Evolutionary conservation across 257 asterid genomes (phyloP).

Genomic region (Henckelia pumila): DNA sequence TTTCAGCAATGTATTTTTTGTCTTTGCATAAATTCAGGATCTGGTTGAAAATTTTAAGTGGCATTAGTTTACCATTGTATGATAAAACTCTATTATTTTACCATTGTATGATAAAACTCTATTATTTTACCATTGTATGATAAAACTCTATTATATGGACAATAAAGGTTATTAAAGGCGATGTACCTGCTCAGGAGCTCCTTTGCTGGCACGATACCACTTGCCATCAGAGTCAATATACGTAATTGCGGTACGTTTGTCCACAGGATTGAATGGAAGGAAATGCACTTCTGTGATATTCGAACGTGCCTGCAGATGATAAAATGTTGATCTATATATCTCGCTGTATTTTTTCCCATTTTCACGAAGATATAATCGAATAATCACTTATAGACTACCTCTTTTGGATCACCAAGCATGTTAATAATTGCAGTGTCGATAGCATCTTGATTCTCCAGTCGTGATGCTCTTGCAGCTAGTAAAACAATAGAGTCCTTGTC

Average conservation of each 20-base stretch:
- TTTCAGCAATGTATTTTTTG: conserved; percentile 28
- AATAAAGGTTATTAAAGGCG: too few species aligned
- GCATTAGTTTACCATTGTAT: too few species aligned
- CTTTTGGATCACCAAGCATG: conserved; percentile 38
- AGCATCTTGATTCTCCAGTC: conserved; percentile 42
- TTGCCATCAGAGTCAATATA: conserved; percentile 34
- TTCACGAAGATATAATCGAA: too few species aligned
- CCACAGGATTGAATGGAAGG: conserved; percentile 39
- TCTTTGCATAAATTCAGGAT: conserved; percentile 31
- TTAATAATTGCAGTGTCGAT: conserved; percentile 37
- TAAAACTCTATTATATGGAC: neutral
- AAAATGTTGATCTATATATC: too few species aligned
- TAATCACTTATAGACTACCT: conserved; percentile 19
- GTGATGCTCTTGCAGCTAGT: conserved; percentile 40
- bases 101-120: too few species aligned
- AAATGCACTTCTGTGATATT: conserved; percentile 37
- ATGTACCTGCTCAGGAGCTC: conserved; percentile 39
- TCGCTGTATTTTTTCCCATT: too few species aligned
- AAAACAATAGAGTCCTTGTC: conserved; percentile 33
- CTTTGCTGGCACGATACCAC: conserved; percentile 38
- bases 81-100: too few species aligned
- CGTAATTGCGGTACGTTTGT: conserved; percentile 38
- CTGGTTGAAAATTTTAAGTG: too few species aligned
- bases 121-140: too few species aligned
- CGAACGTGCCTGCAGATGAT: conserved; percentile 29